Conservation (phyloP, 805 yeast genomes). For the Myxozyma neotropica region DNA sequence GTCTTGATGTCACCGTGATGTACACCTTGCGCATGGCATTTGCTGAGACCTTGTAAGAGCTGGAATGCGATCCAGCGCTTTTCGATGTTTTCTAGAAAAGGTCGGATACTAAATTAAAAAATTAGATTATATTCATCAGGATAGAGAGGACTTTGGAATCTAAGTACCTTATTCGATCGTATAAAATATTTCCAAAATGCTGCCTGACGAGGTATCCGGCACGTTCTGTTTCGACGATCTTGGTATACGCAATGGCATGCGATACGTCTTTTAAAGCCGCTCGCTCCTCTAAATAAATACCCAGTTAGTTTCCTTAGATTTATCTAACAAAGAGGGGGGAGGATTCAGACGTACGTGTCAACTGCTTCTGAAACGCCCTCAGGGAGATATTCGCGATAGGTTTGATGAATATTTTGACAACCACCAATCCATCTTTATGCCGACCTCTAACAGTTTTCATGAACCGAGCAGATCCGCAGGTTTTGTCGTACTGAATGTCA, state of each 20-base stretch:
- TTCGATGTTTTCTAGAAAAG: conserved; percentile 79
- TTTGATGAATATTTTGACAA: conserved; percentile 81
- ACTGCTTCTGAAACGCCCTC: conserved; percentile 21
- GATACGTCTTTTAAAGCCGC: conserved; percentile 52
- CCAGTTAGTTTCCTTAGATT: conserved; percentile 25
- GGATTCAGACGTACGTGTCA: conserved; percentile 25
- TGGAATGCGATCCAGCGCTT: conserved; percentile 85
- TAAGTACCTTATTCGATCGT: conserved; percentile 66
- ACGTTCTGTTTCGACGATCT: conserved; percentile 81
- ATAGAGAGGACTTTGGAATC: background rate
- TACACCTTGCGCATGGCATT: conserved; percentile 63
- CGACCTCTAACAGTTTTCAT: conserved; percentile 82
- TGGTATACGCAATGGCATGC: conserved; percentile 70
- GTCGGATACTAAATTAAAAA: conserved; percentile 63
- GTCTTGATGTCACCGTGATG: conserved; percentile 91
- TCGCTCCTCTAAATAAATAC: conserved; percentile 44
- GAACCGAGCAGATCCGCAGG: conserved; percentile 79
- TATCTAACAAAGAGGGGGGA: background rate
- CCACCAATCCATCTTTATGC: conserved; percentile 69
- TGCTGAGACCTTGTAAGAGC: conserved; percentile 61
- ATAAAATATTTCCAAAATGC: conserved; percentile 73
- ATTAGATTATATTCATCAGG: background rate
- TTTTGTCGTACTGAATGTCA: conserved; percentile 71
- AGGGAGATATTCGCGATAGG: conserved; percentile 47
- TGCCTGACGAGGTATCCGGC: conserved; percentile 92